Percentiles rank a stretch among this genome's conserved stretches.
Evolutionary conservation across 2,329 filamentous ascomycete species (phyloP).

Genomic region (Stromatinia cepivora): DNA sequence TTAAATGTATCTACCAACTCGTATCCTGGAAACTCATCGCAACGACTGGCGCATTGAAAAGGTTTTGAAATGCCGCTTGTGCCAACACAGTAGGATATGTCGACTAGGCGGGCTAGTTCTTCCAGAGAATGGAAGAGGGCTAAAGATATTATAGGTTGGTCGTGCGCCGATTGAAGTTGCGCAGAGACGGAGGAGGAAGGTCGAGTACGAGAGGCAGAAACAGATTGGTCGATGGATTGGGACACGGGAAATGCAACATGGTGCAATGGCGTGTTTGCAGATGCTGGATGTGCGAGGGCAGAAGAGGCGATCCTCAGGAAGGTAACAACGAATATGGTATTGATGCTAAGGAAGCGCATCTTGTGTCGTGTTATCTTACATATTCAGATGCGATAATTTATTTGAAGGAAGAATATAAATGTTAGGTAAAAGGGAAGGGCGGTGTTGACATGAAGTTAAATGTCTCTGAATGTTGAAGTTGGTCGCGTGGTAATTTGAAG

Average conservation of each 20-base stretch:
- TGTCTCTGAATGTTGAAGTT: not conserved
- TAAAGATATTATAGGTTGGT: conserved; percentile 50
- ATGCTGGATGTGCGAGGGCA: not conserved
- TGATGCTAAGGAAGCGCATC: conserved; percentile 35
- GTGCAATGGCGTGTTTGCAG: conserved; percentile 12
- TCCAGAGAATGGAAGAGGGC: conserved; percentile 79
- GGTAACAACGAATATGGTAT: conserved; percentile 23
- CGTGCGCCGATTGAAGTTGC: conserved; percentile 34
- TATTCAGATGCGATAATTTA: conserved; percentile 22
- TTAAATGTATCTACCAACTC: conserved; percentile 83
- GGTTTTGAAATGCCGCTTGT: conserved; percentile 75
- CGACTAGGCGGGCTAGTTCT: conserved; percentile 85
- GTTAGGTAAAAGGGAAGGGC: not conserved
- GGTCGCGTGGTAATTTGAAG: conserved; percentile 3
- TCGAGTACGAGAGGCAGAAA: not conserved
- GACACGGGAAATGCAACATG: not conserved
- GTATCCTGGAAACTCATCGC: conserved; percentile 77
- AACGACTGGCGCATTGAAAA: conserved; percentile 83
- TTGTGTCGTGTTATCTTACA: conserved; percentile 31
- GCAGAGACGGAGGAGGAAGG: conserved; percentile 11
- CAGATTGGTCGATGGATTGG: not conserved
- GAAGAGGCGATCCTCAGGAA: not conserved
- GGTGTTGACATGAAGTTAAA: not conserved
- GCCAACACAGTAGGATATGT: conserved; percentile 93
- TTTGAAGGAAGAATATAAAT: not conserved